Evolutionary conservation across 345 rosid genomes (phyloP).

Genomic region (Ceriops decandra): DNA sequence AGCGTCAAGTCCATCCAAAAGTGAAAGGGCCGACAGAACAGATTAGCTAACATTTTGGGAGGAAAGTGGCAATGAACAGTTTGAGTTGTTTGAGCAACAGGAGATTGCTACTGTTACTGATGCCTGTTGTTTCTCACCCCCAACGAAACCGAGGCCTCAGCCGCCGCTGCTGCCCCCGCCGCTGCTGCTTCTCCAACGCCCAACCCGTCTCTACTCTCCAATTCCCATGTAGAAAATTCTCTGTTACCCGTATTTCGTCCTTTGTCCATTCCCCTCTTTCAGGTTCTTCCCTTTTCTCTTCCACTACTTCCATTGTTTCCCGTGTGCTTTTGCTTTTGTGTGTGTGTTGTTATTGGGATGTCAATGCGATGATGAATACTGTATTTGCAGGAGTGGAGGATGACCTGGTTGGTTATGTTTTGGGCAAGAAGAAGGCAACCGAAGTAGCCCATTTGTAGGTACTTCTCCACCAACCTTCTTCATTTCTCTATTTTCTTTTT

Average conservation of each 20-base stretch:
- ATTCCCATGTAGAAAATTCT: neutral
- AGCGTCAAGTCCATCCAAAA: no score
- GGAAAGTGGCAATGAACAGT: no score
- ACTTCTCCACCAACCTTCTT: constrained; percentile 14
- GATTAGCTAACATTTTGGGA: no score
- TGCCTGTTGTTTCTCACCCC: no score
- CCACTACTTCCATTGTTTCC: neutral
- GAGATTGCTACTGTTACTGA: no score
- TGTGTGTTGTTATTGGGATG: neutral
- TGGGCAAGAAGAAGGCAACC: constrained; percentile 85
- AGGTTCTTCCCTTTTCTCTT: neutral
- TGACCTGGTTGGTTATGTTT: constrained; percentile 62
- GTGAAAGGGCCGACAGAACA: no score
- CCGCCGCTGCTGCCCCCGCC: no score
- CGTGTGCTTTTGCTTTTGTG: neutral
- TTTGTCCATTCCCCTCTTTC: neutral
- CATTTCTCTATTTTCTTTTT: neutral
- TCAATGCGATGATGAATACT: neutral
- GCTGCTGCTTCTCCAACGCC: no score
- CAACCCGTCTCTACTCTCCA: no score
- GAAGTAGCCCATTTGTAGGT: constrained; percentile 89
- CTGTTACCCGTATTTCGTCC: neutral
- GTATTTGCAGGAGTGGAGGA: constrained; percentile 54
- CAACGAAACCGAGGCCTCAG: no score
- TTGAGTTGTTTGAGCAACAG: no score